Conservation (phyloP, 179 eudicot species). For the Heliamphora pulchella region DNA sequence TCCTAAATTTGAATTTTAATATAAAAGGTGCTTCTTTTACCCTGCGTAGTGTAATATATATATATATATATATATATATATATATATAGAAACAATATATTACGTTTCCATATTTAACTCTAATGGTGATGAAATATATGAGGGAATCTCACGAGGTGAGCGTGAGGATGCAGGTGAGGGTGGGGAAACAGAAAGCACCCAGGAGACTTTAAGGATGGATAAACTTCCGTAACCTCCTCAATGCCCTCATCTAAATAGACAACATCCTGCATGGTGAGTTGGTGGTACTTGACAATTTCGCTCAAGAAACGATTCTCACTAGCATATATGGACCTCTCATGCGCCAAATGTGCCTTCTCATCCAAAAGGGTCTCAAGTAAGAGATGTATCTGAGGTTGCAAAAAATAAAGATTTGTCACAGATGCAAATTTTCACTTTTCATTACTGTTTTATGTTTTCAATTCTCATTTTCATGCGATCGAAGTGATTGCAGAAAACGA, state of each 20-base stretch:
- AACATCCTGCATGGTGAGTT: conserved; percentile 90
- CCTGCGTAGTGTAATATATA: too few species aligned
- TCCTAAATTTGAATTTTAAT: too few species aligned
- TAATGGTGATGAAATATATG: conserved; percentile 20
- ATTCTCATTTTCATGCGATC: too few species aligned
- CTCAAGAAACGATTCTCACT: conserved; percentile 87
- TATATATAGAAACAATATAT: too few species aligned
- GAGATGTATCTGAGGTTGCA: conserved; percentile 61
- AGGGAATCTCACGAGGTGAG: conserved; percentile 22
- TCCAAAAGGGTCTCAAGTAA: conserved; percentile 85
- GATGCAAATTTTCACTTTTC: too few species aligned
- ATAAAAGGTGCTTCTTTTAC: too few species aligned
- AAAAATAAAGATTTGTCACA: neutral
- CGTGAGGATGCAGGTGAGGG: conserved; percentile 41
- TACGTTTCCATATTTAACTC: neutral
- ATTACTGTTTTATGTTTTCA: too few species aligned
- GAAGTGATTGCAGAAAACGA: too few species aligned
- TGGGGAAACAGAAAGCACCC: conserved; percentile 41
- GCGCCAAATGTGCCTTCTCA: conserved; percentile 87
- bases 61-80: too few species aligned
- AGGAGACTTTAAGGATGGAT: conserved; percentile 47
- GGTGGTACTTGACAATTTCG: conserved; percentile 92
- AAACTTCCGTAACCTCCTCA: conserved; percentile 79
- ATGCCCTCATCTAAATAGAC: conserved; percentile 78
- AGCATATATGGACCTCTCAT: conserved; percentile 77